phyloP scores from a whole-genome alignment of 2,329 filamentous ascomycete species.

The Penicillium aurantiogriseum region DNA sequence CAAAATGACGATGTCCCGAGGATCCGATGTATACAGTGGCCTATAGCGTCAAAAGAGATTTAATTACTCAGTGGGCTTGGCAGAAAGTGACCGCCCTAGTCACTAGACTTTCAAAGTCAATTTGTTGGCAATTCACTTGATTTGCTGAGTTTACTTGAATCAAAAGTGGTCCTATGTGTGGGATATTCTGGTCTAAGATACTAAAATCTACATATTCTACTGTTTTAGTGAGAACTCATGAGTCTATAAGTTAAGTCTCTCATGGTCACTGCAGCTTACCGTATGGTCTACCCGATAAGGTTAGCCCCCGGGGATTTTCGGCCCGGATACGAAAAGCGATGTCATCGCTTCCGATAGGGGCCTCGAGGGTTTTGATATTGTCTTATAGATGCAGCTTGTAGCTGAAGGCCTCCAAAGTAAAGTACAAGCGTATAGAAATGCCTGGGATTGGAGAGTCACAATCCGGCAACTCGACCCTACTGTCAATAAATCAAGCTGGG shows the following conservation, averaged over 20 bases:
- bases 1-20: conserved; percentile 18
- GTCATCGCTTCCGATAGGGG: background rate
- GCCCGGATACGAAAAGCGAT: conserved; percentile 12
- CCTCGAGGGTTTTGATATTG: background rate
- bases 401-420: background rate
- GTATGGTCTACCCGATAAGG: conserved; percentile 15
- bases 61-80: background rate
- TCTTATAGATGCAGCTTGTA: background rate
- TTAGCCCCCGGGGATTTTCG: conserved; percentile 30
- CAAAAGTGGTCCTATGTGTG: accelerated
- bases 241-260: background rate
- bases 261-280: background rate
- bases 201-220: background rate
- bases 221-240: background rate
- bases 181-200: accelerated
- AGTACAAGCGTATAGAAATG: no score
- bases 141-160: background rate
- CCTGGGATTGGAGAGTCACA: background rate
- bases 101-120: background rate
- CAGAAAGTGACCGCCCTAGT: background rate
- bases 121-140: background rate
- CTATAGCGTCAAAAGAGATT: background rate
- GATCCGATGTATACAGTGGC: background rate
- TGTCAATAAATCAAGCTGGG: background rate
- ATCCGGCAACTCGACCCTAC: background rate